Conservation (phyloP, 805 yeast species). For the Zygotorulaspora sp. region DNA sequence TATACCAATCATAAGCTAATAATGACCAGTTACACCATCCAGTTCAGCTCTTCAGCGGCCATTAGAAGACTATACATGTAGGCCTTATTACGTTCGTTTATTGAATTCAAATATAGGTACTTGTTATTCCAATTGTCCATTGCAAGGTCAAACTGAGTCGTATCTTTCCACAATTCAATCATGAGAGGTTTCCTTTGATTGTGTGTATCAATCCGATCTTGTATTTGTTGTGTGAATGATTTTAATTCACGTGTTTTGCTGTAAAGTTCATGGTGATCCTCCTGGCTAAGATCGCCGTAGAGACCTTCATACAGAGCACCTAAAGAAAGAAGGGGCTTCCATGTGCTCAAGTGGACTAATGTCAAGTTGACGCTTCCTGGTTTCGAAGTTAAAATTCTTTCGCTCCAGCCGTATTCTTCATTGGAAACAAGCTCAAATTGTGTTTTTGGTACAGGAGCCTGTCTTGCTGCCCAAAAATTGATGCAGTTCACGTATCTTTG, state of each 20-base stretch:
- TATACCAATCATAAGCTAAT: too few species aligned
- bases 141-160: conserved; percentile 27
- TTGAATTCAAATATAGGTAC: conserved; percentile 37
- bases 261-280: conserved; percentile 8
- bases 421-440: conserved; percentile 67
- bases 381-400: conserved; percentile 14
- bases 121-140: conserved; percentile 43
- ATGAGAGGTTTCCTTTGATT: conserved; percentile 38
- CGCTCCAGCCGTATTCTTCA: conserved; percentile 78
- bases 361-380: neutral
- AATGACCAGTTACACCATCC: too few species aligned
- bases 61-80: conserved; percentile 35
- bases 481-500: conserved; percentile 67
- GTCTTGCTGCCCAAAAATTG: conserved; percentile 87
- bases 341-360: conserved; percentile 10
- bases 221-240: conserved; percentile 39
- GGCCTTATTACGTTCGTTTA: conserved; percentile 34
- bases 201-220: conserved; percentile 41
- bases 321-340: conserved; percentile 26
- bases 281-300: conserved; percentile 12
- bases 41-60: conserved; percentile 7
- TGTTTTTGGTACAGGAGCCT: conserved; percentile 68
- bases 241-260: conserved; percentile 27
- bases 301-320: conserved; percentile 19
- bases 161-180: conserved; percentile 35